A percentile compares a stretch with the other conserved stretches of the same genome.
Evolutionary conservation across 495 filamentous ascomycete genomes (phyloP).

Genomic region (Delitschia confertaspora): DNA sequence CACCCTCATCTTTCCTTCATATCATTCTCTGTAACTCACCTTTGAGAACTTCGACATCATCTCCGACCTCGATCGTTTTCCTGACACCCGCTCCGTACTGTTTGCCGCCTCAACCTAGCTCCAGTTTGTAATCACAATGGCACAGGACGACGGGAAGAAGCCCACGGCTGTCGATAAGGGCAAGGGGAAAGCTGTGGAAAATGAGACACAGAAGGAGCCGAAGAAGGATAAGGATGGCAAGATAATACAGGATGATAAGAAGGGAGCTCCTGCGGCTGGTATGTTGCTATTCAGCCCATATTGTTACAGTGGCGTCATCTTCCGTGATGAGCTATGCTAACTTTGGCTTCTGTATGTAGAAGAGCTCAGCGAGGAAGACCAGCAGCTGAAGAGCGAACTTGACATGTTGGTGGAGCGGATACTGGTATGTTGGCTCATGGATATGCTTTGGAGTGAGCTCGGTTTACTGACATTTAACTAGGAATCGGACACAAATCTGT

Average conservation of each 20-base stretch:
- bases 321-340: slow-evolving; percentile 13
- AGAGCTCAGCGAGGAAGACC: slow-evolving; percentile 95
- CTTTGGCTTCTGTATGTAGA: slow-evolving; percentile 43
- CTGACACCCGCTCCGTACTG: neutral
- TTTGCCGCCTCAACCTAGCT: slow-evolving; percentile 23
- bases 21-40: neutral
- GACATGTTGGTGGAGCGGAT: slow-evolving; percentile 97
- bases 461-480: slow-evolving; percentile 35
- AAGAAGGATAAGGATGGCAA: slow-evolving; percentile 61
- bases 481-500: slow-evolving; percentile 80
- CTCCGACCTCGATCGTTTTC: neutral
- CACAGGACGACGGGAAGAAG: slow-evolving; percentile 75
- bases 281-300: slow-evolving; percentile 25
- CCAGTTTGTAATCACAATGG: slow-evolving; percentile 50
- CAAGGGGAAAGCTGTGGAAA: slow-evolving; percentile 58
- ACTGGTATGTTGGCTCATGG: slow-evolving; percentile 51
- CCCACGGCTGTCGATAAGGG: slow-evolving; percentile 82
- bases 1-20: neutral
- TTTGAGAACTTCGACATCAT: neutral
- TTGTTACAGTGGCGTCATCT: neutral
- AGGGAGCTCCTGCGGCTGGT: slow-evolving; percentile 36
- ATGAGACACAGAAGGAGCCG: slow-evolving; percentile 55
- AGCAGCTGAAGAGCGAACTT: slow-evolving; percentile 94
- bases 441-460: no score
- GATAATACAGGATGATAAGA: slow-evolving; percentile 61